Percentiles rank a stretch among this genome's conserved stretches.
Evolutionary conservation across 176 grass and related monocot species (phyloP).

Genomic region (Phoenix roebelenii): DNA sequence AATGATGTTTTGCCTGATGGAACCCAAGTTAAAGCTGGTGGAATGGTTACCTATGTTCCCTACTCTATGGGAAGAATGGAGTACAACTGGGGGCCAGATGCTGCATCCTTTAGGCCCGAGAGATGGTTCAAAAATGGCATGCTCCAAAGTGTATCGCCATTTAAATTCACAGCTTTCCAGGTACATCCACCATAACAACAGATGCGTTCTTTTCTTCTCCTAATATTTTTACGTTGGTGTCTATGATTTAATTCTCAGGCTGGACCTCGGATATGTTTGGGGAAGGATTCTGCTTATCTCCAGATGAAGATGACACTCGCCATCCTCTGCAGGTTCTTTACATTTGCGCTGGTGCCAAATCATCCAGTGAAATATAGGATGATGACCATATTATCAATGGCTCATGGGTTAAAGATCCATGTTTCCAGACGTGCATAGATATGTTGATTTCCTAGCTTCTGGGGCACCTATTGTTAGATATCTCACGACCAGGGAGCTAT

Average conservation of each 20-base stretch:
- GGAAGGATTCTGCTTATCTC: conserved; percentile 88
- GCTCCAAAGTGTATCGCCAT: conserved; percentile 69
- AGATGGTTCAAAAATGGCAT: conserved; percentile 68
- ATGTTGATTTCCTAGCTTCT: too few species aligned
- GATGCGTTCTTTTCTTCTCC: too few species aligned
- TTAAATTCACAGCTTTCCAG: conserved; percentile 99
- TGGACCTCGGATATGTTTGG: conserved; percentile 81
- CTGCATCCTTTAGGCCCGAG: conserved; percentile 54
- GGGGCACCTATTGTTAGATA: too few species aligned
- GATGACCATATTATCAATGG: conserved; percentile 96
- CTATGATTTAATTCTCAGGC: conserved; percentile 25
- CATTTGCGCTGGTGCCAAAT: conserved; percentile 48
- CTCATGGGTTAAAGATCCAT: conserved; percentile 72
- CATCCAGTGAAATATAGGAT: conserved; percentile 80
- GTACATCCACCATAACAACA: background rate
- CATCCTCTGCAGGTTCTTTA: conserved; percentile 75
- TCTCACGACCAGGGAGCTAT: too few species aligned
- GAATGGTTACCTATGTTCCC: conserved; percentile 88
- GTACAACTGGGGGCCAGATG: conserved; percentile 93
- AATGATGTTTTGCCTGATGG: conserved; percentile 93
- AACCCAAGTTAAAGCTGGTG: conserved; percentile 67
- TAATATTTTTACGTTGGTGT: background rate
- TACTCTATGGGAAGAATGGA: conserved; percentile 97
- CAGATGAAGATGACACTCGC: conserved; percentile 97
- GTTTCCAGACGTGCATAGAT: conserved; percentile 18